Base-by-base conservation (phyloP, 257 asterid species). In the Solanum virginianum region DNA sequence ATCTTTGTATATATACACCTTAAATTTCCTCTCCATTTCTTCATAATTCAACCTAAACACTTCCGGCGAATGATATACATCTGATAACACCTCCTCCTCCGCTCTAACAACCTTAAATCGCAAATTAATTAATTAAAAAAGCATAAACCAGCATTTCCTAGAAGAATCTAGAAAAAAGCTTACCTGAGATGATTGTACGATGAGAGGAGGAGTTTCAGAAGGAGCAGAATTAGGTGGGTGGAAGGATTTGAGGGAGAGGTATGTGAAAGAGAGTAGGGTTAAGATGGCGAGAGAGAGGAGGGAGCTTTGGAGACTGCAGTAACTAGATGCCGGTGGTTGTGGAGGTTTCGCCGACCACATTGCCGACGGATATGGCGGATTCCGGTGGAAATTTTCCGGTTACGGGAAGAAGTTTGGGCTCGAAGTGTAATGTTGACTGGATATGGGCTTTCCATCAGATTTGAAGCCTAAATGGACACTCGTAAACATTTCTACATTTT, bases 1-100 rank as follows among this genome's bases (percentile, higher is more conserved):
- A 84, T 97, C 99, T 54, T 92, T 82, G 87, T 97, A 97, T 18
- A 97, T 91, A 85, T 91, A 97, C 86, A 97, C 98, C 93, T 95
- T 95, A 84, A 97, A 95, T 86, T 92, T 94, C 90, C 84, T 90
- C 89, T 87, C 86, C 98, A 97, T 95, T 80, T 92, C 98, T 74
- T 85, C 93, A 82, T 94, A 95, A 70, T 90, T 94, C 91, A 95
- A 88, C 85, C 89, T 82, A 75, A 97, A 95, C 49, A 97, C 91
- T 87, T 90, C 91, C 10, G 98, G 95, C 7, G 86, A 87, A 88
- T 95, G 97, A 89, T 90, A 97, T 84, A 94, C 96, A 72, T 91
- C 96, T 5, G 87, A 20, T 12, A 74, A 41, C 3, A 15, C 59
- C 24, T 86, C 88, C 80, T 79, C 86, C 66, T 92, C 70, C 70